phyloP scores from a whole-genome alignment of 2,329 filamentous ascomycete genomes.

The Acrocalymma vagum region DNA sequence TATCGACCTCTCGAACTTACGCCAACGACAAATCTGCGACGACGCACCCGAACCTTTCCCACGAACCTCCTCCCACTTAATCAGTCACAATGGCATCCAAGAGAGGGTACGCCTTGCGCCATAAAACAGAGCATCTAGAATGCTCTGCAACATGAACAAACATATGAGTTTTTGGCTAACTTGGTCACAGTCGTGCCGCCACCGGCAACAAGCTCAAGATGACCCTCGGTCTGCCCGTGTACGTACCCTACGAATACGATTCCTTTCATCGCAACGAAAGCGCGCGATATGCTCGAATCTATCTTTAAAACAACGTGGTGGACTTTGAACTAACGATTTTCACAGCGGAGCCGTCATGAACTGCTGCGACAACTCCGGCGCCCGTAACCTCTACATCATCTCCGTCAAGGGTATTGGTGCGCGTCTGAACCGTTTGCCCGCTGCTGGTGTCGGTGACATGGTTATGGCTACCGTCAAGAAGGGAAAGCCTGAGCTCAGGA shows the following conservation, averaged over 20 bases:
- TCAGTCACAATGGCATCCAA: conserved; percentile 51
- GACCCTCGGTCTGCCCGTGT: conserved; percentile 99
- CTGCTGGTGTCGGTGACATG: conserved; percentile 99
- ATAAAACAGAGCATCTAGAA: conserved; percentile 1
- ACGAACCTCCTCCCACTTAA: conserved; percentile 27
- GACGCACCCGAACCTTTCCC: conserved; percentile 34
- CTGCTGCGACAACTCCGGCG: conserved; percentile 99
- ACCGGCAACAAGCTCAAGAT: conserved; percentile 99
- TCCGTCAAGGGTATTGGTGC: conserved; percentile 98
- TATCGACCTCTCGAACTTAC: conserved; percentile 20
- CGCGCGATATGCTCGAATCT: conserved; percentile 12
- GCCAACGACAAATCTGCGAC: conserved; percentile 38
- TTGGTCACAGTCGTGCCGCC: conserved; percentile 71
- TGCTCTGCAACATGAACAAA: neutral
- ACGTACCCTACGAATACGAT: conserved; percentile 61
- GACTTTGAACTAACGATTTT: conserved; percentile 36
- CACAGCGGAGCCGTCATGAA: conserved; percentile 98
- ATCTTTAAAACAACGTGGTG: conserved; percentile 14
- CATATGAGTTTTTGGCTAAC: conserved; percentile 30
- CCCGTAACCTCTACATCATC: conserved; percentile 99
- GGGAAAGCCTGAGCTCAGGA: conserved; percentile 99
- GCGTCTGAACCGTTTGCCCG: conserved; percentile 95
- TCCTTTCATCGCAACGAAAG: conserved; percentile 13
- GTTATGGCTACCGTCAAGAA: conserved; percentile 99
- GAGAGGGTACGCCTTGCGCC: conserved; percentile 48